Conservation (phyloP, 2,329 filamentous ascomycete species). For the Metarhizium album region DNA sequence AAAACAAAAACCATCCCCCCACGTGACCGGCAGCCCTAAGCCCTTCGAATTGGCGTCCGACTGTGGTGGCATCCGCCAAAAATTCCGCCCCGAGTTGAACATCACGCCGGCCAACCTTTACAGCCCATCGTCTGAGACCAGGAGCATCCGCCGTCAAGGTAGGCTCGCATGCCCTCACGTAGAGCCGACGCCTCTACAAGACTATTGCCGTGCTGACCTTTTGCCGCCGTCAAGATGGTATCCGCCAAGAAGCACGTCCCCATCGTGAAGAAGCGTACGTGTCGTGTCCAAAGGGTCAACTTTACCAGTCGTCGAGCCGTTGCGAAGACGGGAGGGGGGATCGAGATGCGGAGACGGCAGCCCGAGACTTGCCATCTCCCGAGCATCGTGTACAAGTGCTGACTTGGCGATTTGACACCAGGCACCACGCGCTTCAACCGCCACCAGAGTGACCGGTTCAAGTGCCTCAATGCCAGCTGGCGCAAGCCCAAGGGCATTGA, state of each 20-base stretch:
- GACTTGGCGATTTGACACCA: constrained; percentile 34
- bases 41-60: constrained; percentile 20
- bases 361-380: background rate
- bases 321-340: background rate
- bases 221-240: constrained; percentile 62
- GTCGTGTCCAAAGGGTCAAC: constrained; percentile 8
- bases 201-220: constrained; percentile 19
- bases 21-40: constrained; percentile 25
- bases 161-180: constrained; percentile 4
- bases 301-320: background rate
- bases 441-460: constrained; percentile 97
- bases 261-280: constrained; percentile 99
- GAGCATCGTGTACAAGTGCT: constrained; percentile 19
- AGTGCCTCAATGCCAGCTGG: constrained; percentile 82
- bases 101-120: constrained; percentile 24
- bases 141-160: constrained; percentile 32
- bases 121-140: constrained; percentile 24
- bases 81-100: constrained; percentile 24
- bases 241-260: constrained; percentile 98
- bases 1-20: too few relatives aligned
- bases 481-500: constrained; percentile 99
- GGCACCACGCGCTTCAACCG: constrained; percentile 91
- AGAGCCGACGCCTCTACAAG: background rate
- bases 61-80: constrained; percentile 23
- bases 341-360: too few relatives aligned